Evolutionary conservation across 176 grass and related monocot species (phyloP).

Genomic region (Puya raimondii): DNA sequence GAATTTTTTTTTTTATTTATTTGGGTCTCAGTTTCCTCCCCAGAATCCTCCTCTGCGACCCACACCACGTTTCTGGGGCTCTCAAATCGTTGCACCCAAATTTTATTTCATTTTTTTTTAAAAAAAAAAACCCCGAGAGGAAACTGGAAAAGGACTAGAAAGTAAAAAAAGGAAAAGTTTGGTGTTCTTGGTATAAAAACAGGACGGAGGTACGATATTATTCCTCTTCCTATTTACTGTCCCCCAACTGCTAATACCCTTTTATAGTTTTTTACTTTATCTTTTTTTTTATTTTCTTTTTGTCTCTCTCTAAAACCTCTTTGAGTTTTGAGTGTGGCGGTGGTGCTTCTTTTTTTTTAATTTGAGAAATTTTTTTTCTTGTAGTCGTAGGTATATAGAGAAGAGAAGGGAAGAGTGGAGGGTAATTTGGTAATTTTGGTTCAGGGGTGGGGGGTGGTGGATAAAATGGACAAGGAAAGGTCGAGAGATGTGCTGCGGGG

Average conservation of each 20-base stretch:
- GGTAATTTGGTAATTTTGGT: background rate
- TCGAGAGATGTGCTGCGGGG: conserved; percentile 17
- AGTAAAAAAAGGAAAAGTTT: background rate
- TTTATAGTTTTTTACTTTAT: background rate
- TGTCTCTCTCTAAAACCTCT: background rate
- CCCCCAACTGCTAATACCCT: background rate
- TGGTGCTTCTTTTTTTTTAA: too few species aligned
- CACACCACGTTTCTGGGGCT: background rate
- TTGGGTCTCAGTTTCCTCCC: conserved; percentile 4
- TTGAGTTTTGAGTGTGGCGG: background rate
- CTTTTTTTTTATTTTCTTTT: background rate
- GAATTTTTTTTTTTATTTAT: background rate
- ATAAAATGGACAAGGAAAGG: conserved; percentile 14
- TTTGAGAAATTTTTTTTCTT: too few species aligned
- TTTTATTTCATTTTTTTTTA: background rate
- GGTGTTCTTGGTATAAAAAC: background rate
- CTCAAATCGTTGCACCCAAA: background rate
- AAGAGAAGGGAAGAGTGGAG: background rate
- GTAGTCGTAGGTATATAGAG: background rate
- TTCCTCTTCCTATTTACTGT: background rate
- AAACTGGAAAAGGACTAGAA: background rate
- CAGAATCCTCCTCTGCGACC: background rate
- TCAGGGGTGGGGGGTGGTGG: background rate
- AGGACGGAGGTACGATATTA: background rate
- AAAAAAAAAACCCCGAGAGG: background rate